Evolutionary conservation across 495 filamentous ascomycete genomes (phyloP).

Genomic region (Jackrogersella minutella): DNA sequence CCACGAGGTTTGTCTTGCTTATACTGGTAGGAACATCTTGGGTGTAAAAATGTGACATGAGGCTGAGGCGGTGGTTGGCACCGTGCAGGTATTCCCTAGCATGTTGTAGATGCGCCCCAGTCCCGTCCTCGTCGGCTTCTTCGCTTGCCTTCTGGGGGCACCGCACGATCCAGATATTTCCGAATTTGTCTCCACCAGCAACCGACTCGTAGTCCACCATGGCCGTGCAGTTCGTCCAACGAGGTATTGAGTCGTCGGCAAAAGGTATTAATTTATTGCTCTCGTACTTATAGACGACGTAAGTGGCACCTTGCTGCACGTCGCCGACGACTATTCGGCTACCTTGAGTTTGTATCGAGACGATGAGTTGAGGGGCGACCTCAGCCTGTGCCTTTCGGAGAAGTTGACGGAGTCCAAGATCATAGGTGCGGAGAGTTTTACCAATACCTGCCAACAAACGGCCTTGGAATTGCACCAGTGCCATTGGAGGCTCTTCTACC

Average conservation of each 20-base stretch:
- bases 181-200: conserved; percentile 96
- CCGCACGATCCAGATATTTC: conserved; percentile 91
- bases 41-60: conserved; percentile 86
- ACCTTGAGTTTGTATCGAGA: conserved; percentile 88
- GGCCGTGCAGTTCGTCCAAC: conserved; percentile 85
- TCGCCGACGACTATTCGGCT: conserved; percentile 92
- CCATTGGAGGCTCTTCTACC: conserved; percentile 85
- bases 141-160: conserved; percentile 87
- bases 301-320: conserved; percentile 88
- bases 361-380: conserved; percentile 82
- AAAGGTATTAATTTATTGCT: conserved; percentile 93
- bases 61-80: conserved; percentile 79
- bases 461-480: conserved; percentile 90
- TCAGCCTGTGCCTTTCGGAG: conserved; percentile 88
- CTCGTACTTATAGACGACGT: conserved; percentile 90
- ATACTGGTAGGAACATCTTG: conserved; percentile 93
- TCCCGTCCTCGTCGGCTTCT: conserved; percentile 90
- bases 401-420: conserved; percentile 88
- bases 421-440: conserved; percentile 82
- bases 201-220: conserved; percentile 99
- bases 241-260: conserved; percentile 83
- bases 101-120: conserved; percentile 86
- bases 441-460: conserved; percentile 86
- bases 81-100: conserved; percentile 90
- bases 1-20: conserved; percentile 87